phyloP scores from a whole-genome alignment of 805 yeast species.

The Candida tallmaniae region DNA sequence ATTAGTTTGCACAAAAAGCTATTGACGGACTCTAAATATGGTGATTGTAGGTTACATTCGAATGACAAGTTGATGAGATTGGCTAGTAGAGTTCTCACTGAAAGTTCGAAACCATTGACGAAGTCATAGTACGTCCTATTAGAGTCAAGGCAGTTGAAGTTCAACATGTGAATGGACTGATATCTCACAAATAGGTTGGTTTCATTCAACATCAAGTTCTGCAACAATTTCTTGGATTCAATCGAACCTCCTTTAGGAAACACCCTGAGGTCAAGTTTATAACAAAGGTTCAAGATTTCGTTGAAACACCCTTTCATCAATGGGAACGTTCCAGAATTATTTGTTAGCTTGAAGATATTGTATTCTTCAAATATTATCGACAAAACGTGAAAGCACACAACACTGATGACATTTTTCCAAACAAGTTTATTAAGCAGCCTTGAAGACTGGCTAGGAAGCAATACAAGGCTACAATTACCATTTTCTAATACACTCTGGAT shows the following conservation, averaged over 20 bases:
- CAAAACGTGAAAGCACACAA: constrained; percentile 13
- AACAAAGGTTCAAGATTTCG: constrained; percentile 10
- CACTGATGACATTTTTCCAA: constrained; percentile 12
- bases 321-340: constrained; percentile 6
- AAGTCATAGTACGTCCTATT: constrained; percentile 11
- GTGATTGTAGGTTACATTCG: constrained; percentile 3
- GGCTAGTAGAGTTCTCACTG: background rate
- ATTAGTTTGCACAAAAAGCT: constrained; percentile 10
- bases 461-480: background rate
- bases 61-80: constrained; percentile 3
- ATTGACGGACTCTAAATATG: constrained; percentile 13
- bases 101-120: constrained; percentile 8
- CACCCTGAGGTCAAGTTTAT: constrained; percentile 5
- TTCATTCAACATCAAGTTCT: constrained; percentile 11
- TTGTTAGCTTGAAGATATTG: constrained; percentile 11
- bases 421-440: constrained; percentile 3
- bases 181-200: constrained; percentile 6
- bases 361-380: constrained; percentile 17
- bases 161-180: background rate
- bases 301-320: constrained; percentile 14
- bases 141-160: constrained; percentile 9
- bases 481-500: background rate
- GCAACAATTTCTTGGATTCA: constrained; percentile 12
- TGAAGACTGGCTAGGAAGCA: constrained; percentile 3
- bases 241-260: constrained; percentile 7